phyloP scores from a whole-genome alignment of 2,329 filamentous ascomycete species.

The Ophiostoma perfectum region DNA sequence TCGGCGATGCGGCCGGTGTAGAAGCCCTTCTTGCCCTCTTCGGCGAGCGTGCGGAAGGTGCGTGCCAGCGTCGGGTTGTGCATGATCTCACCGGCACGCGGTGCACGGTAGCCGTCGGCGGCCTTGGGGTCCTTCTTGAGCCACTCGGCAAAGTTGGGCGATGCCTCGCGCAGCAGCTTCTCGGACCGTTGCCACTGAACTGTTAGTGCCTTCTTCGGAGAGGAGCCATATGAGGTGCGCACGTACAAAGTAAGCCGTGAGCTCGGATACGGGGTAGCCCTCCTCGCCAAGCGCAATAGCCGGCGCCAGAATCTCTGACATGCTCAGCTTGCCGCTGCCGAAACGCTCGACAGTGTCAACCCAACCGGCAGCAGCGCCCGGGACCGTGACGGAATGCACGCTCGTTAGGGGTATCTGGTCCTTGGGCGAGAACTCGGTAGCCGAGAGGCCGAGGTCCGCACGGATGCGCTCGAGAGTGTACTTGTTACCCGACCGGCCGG shows the following conservation, averaged over 20 bases:
- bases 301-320: slow-evolving; percentile 73
- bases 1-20: slow-evolving; percentile 81
- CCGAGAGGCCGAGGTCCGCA: slow-evolving; percentile 59
- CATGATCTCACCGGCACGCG: slow-evolving; percentile 78
- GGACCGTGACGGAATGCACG: slow-evolving; percentile 77
- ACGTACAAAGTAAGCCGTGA: slow-evolving; percentile 50
- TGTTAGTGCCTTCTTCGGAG: not conserved
- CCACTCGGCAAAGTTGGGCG: slow-evolving; percentile 82
- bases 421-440: slow-evolving; percentile 40
- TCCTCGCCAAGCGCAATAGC: slow-evolving; percentile 82
- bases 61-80: slow-evolving; percentile 74
- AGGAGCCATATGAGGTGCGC: not conserved
- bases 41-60: slow-evolving; percentile 73
- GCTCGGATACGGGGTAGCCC: slow-evolving; percentile 83
- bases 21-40: slow-evolving; percentile 82
- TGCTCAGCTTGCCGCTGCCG: slow-evolving; percentile 74
- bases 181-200: slow-evolving; percentile 67
- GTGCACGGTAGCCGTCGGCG: slow-evolving; percentile 65
- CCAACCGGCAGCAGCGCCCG: slow-evolving; percentile 90
- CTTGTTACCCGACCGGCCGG: slow-evolving; percentile 70
- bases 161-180: slow-evolving; percentile 59
- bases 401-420: slow-evolving; percentile 55
- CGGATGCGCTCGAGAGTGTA: slow-evolving; percentile 66
- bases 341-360: slow-evolving; percentile 82
- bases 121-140: slow-evolving; percentile 69